phyloP scores from a whole-genome alignment of 2,329 filamentous ascomycete species.

The Monilinia vaccinii-corymbosi region DNA sequence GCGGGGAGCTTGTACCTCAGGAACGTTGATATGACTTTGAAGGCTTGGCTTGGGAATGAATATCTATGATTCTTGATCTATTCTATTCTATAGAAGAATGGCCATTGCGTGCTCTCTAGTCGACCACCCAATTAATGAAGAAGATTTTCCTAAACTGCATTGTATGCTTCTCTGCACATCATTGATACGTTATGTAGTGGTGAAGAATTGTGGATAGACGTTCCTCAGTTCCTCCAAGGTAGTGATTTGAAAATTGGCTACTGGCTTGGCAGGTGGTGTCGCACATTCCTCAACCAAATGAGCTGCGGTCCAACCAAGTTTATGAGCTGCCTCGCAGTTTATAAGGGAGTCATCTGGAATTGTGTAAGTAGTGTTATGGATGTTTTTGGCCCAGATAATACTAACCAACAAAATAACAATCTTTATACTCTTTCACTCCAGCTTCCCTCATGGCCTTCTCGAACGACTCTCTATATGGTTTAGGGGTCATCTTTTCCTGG shows the following conservation, averaged over 20 bases:
- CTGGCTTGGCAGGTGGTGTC: constrained; percentile 50
- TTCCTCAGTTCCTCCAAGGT: constrained; percentile 65
- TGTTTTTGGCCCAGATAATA: constrained; percentile 14
- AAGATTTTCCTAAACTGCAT: neutral
- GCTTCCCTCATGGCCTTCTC: constrained; percentile 83
- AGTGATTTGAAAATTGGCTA: constrained; percentile 66
- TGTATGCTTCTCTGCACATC: neutral
- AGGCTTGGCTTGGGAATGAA: neutral
- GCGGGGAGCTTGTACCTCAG: neutral
- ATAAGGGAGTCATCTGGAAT: constrained; percentile 69
- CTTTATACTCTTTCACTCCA: constrained; percentile 52
- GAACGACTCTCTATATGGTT: constrained; percentile 76
- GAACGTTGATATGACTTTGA: neutral
- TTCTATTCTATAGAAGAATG: neutral
- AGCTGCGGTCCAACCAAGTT: constrained; percentile 75
- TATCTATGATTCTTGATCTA: neutral
- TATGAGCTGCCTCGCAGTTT: constrained; percentile 70
- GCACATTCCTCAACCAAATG: constrained; percentile 78
- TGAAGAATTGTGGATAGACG: constrained; percentile 82
- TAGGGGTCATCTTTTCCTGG: constrained; percentile 67
- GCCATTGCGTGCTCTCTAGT: neutral
- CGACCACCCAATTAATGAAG: neutral
- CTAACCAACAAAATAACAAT: constrained; percentile 91
- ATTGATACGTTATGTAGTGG: constrained; percentile 30
- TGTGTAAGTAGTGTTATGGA: constrained; percentile 4